Evolutionary conservation across 306 rosid species (phyloP).

Genomic region (Chamaecrista fasciculata): DNA sequence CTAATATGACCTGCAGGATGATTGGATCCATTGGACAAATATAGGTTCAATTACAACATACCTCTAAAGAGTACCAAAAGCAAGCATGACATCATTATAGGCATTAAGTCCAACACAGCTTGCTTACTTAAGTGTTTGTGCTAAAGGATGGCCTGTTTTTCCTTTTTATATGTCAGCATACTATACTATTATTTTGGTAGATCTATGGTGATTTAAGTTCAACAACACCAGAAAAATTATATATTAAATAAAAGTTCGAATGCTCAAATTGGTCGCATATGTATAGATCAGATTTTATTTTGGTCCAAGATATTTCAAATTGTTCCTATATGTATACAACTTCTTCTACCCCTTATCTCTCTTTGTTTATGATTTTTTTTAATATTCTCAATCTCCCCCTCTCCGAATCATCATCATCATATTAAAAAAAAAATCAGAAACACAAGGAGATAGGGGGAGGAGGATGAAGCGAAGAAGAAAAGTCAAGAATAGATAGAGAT

Average conservation of each 20-base stretch:
- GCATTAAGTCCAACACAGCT: background rate
- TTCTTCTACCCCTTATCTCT: too few species aligned
- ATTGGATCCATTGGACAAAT: constrained; percentile 7
- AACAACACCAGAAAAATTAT: constrained; percentile 18
- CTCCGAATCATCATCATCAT: too few species aligned
- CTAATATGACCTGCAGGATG: constrained; percentile 69
- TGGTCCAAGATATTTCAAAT: too few species aligned
- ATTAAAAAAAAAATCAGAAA: too few species aligned
- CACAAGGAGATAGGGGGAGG: too few species aligned
- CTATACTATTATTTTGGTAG: background rate
- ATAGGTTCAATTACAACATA: background rate
- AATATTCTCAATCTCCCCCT: too few species aligned
- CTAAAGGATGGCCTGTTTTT: background rate
- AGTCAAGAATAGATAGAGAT: too few species aligned
- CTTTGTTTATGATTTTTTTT: too few species aligned
- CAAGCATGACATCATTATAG: background rate
- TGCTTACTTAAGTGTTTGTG: background rate
- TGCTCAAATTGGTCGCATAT: too few species aligned
- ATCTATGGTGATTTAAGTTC: constrained; percentile 5
- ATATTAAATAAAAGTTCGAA: background rate
- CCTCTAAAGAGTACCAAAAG: background rate
- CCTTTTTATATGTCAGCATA: background rate
- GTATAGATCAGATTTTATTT: too few species aligned
- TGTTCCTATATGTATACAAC: too few species aligned
- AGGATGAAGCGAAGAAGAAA: too few species aligned